Conservation (phyloP, 495 filamentous ascomycete species). For the Filosporella fistucella region DNA sequence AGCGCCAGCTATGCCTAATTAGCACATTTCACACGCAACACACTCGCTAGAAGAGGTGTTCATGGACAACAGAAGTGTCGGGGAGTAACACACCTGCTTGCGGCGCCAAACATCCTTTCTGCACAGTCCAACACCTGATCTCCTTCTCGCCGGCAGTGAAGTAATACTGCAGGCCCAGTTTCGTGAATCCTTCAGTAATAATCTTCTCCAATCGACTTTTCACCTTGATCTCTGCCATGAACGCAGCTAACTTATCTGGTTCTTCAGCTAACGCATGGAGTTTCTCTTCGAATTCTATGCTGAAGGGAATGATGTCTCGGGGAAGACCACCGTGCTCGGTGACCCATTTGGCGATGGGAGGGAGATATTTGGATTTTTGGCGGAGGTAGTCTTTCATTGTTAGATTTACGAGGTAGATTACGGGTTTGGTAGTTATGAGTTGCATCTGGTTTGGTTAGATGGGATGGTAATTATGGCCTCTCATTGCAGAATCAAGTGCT, state of each 20-base stretch:
- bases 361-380: slow-evolving; percentile 32
- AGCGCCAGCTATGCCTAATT: slow-evolving; percentile 12
- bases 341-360: slow-evolving; percentile 28
- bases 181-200: slow-evolving; percentile 27
- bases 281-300: slow-evolving; percentile 29
- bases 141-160: slow-evolving; percentile 34
- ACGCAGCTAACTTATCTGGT: slow-evolving; percentile 4
- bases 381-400: slow-evolving; percentile 31
- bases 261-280: slow-evolving; percentile 12
- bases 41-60: neutral
- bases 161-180: slow-evolving; percentile 29
- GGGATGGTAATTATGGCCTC: too few relatives aligned
- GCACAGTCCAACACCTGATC: slow-evolving; percentile 31
- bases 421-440: slow-evolving; percentile 30
- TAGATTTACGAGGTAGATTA: slow-evolving; percentile 32
- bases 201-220: slow-evolving; percentile 27
- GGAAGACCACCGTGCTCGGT: slow-evolving; percentile 25
- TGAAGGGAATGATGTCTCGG: slow-evolving; percentile 28
- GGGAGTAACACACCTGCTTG: slow-evolving; percentile 14
- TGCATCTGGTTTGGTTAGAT: slow-evolving; percentile 5
- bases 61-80: neutral
- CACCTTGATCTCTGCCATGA: slow-evolving; percentile 23
- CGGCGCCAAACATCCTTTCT: slow-evolving; percentile 16
- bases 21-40: neutral
- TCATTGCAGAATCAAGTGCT: too few relatives aligned